Evolutionary conservation across 2,329 filamentous ascomycete genomes (phyloP), one percentile per base, ranked within the genome.

Genomic region (Trichoderma gracile): DNA sequence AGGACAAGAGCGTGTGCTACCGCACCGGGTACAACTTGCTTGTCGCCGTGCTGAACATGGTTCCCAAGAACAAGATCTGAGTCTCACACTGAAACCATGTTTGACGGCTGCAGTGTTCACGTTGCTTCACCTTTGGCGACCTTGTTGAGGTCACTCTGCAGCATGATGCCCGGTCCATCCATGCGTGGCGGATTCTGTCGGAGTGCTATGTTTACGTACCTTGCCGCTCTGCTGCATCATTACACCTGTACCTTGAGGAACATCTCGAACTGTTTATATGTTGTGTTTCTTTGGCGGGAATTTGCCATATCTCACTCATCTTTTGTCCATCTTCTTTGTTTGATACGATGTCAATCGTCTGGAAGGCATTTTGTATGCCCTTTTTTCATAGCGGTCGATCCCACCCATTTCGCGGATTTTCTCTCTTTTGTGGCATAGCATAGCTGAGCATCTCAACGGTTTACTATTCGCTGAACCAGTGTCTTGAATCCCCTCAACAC

Each of bases 1-100:
- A 72, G 61, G 71, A 75, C 17, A 76, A 72, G 67, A 76, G 74
- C 23, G 74, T 75, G 5, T 77, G 74, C 56, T 76, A 74, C 66
- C 68, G 74, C 45, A 76, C 74, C 2, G 74, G 72, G 1, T 75
- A 75, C 54, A 70, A 73, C n/a, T 46, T 76, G 33, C 62, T 76
- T 25, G 65, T 69, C n/a, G 72, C 69, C 1, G 68, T 75, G 19
- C 50, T 74, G 45, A 69, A 68, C 21, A 43, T 73, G 65, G 67
- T 75, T 47, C 73, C 73, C 10, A 65, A 67, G 14, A 58, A 66
- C n/a, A 59, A 59, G 25, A 49, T 59, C 33, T 59, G 33, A 38
- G 33, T 38, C 33, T 4, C 4, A 14, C 33, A 14, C 33, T n/a
- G 23, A 19, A 19, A 15, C 10, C 14, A 43, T 8, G 23, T 12